A percentile compares a stretch with the other conserved stretches of the same genome.
Conservation (phyloP, 148 eudicot genomes). For the Rheum nobile region DNA sequence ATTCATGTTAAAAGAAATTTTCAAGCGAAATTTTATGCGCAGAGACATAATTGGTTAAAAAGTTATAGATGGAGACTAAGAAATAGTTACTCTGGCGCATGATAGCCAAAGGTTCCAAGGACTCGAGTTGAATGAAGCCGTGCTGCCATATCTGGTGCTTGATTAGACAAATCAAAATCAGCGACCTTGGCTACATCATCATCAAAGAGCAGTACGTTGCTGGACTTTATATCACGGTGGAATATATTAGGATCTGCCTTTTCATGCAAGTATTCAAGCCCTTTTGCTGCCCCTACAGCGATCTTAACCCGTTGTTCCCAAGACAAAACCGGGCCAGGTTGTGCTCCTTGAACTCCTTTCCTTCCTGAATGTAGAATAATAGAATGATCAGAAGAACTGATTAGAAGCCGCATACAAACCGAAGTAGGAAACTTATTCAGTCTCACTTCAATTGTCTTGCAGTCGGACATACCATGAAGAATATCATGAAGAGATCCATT, state of each 20-base stretch:
- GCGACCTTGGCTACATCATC: constrained; percentile 73
- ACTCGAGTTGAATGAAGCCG: constrained; percentile 86
- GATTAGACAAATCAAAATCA: constrained; percentile 74
- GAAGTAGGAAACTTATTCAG: not conserved
- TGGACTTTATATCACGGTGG: constrained; percentile 76
- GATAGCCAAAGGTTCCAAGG: constrained; percentile 85
- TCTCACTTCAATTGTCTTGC: not conserved
- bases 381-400: not conserved
- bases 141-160: constrained; percentile 91
- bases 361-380: constrained; percentile 30
- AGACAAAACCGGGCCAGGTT: constrained; percentile 74
- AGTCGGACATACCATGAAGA: constrained; percentile 48
- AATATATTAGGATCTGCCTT: constrained; percentile 54
- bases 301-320: constrained; percentile 81
- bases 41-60: not conserved
- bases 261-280: constrained; percentile 86
- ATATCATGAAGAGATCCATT: constrained; percentile 82
- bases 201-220: constrained; percentile 84
- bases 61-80: not conserved
- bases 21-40: not conserved
- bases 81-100: constrained; percentile 77
- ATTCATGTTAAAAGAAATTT: too few species aligned
- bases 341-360: constrained; percentile 88
- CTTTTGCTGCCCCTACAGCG: constrained; percentile 78
- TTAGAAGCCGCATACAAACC: not conserved